Evolutionary conservation across 805 yeast genomes (phyloP), one percentile per base, ranked within the genome.

Genomic region (Kockiozyma suomiensis): DNA sequence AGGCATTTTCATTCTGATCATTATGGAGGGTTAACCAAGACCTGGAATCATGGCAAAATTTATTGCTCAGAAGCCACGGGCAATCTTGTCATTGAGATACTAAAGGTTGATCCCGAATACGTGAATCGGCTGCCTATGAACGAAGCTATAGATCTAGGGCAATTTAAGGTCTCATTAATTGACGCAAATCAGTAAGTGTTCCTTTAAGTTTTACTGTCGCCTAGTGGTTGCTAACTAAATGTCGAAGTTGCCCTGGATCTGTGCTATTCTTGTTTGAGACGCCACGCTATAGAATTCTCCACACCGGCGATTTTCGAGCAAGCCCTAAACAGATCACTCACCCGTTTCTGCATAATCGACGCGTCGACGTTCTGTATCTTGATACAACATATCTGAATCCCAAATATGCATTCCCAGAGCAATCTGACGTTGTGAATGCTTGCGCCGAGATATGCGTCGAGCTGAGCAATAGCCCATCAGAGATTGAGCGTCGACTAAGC

Each of bases 271-370:
- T 91, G 12, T 87, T 90, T 68, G 86, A 85, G 67, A 43, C 64
- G 7, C 45, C 56, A 23, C 54, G 62, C 10, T 70, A 72, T 17
- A 74, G 73, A 43, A 77, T 80, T 3, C 74, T 94, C 33, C 99
- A 94, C 72, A 91, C 97, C 54, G 99, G 99, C 1, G 99, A 94
- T 74, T 94, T 93, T 69, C 76, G 99, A 58, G 90, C 91, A 10
- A 81, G 81, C 64, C 73, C 74, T 37, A 67, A 69, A 3, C 85
- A 88, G 73, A 72, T 87, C 15, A 62, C 68, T 2, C 77, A 81
- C 60, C 55, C 69, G 74, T 48, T 50, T 42, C 46, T 69, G 41
- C 63, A 48, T 53, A 61, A 56, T 17, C 67, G 68, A 5, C 70
- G 60, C 7, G 73, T 90, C 26, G 85, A 90, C 67, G 80, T 79